phyloP scores from a whole-genome alignment of 805 yeast species.

The Saccharomyces paradoxus region DNA sequence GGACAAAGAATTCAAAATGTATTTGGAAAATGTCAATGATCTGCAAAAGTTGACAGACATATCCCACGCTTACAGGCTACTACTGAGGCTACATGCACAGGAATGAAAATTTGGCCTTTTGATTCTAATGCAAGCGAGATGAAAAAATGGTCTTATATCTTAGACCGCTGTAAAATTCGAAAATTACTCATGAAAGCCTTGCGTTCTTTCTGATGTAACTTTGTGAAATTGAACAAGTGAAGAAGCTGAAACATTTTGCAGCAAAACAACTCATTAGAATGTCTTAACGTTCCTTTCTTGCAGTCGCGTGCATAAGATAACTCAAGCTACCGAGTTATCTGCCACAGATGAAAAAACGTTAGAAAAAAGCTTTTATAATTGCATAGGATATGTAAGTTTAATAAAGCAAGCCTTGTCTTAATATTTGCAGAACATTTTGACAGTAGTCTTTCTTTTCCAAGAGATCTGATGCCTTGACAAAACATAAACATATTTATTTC shows the following conservation, averaged over 20 bases:
- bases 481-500: no score
- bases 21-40: slow-evolving; percentile 14
- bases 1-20: slow-evolving; percentile 15
- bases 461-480: no score
- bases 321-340: no score
- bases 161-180: neutral
- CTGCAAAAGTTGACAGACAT: slow-evolving; percentile 15
- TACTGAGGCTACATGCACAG: neutral
- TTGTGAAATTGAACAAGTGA: neutral
- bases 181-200: neutral
- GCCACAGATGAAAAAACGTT: no score
- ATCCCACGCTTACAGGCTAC: slow-evolving; percentile 12
- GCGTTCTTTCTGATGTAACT: neutral
- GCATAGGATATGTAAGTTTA: no score
- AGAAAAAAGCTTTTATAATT: no score
- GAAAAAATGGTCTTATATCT: neutral
- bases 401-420: no score
- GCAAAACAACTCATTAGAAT: neutral
- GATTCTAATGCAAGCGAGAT: neutral
- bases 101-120: neutral
- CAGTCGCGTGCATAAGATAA: no score
- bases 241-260: neutral
- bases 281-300: no score
- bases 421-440: no score
- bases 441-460: no score